Conservation (phyloP, 176 grass and related monocot species). For the Otatea glauca region DNA sequence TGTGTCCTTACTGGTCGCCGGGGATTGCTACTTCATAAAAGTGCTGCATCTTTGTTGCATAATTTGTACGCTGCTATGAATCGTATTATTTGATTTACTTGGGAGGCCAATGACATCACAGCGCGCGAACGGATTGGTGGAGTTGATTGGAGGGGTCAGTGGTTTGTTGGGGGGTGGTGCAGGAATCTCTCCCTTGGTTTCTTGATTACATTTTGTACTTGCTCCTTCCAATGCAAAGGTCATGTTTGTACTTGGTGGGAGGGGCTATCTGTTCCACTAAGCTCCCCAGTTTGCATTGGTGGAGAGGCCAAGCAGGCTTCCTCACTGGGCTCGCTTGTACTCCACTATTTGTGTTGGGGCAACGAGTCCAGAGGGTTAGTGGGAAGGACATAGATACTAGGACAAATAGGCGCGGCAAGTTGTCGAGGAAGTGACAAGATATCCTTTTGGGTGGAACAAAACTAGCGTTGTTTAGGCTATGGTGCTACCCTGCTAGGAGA, state of each 20-base stretch:
- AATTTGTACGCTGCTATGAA: constrained; percentile 3
- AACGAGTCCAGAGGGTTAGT: neutral
- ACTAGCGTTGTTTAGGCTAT: constrained; percentile 4
- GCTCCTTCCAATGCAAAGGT: constrained; percentile 24
- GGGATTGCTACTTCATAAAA: neutral
- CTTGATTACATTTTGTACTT: constrained; percentile 24
- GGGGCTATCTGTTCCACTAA: neutral
- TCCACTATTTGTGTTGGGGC: constrained; percentile 6
- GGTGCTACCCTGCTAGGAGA: constrained; percentile 16
- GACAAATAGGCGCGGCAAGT: neutral
- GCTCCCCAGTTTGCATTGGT: neutral
- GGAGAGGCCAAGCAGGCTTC: constrained; percentile 13
- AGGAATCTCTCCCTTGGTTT: constrained; percentile 14
- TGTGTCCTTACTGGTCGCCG: neutral
- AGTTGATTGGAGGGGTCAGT: constrained; percentile 14
- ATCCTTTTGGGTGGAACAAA: neutral
- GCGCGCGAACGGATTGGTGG: neutral
- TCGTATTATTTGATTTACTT: constrained; percentile 7
- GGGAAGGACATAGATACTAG: neutral
- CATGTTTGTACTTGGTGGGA: constrained; percentile 22
- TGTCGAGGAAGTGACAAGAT: neutral
- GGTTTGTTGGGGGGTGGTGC: neutral
- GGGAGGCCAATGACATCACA: neutral
- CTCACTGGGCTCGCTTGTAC: neutral
- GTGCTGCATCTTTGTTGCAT: neutral